Evolutionary conservation across 1,139 yeast genomes (phyloP), one percentile per base, ranked within the genome.

Genomic region (Pneumocystis jirovecii): DNA sequence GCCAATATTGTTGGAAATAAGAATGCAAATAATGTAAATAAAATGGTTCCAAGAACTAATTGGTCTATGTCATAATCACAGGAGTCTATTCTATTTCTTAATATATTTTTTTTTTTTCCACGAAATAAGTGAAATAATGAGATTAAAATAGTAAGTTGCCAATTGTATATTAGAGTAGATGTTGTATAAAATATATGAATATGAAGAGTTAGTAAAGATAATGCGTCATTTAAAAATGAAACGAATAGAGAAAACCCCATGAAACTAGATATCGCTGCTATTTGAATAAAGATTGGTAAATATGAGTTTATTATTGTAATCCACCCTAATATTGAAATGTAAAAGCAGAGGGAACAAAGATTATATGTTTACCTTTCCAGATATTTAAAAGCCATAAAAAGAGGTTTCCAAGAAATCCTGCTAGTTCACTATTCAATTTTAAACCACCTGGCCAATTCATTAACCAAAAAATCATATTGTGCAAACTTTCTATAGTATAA

Each of bases 371-470:
- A 76, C 67, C 40, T 67, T 81, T 81, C 87, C 96, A 89, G 70
- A 86, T 82, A 65, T 82, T 83, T 61, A 91, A 80, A 8, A 91
- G 87, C 97, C 97, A 93, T 37, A 87, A 73, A 70, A 87, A 87
- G 64, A 95, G 76, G 66, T 90, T 96, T 34, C 96, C 96, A 74
- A 91, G 80, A 72, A 95, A 95, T 37, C 80, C 81, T 0, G 97
- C 91, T 45, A 95, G 78, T 72, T 90, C 97, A 66, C 84, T 85
- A 74, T 95, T 95, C 66, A 95, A 81, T 73, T 95, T 95, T 72
- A 95, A 85, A 1, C 98, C 98, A 10, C 95, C 96, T 0, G 98
- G 98, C 73, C 93, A 88, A 69, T 83, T 83, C 77, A 91, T 89
- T 45, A 95, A 79, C 95, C 96, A 87, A 1, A 78, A 70, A 15